Percentiles rank a stretch among this genome's conserved stretches.
Conservation (phyloP, 768 basidiomycete species). For the Russula griseocarnosa region DNA sequence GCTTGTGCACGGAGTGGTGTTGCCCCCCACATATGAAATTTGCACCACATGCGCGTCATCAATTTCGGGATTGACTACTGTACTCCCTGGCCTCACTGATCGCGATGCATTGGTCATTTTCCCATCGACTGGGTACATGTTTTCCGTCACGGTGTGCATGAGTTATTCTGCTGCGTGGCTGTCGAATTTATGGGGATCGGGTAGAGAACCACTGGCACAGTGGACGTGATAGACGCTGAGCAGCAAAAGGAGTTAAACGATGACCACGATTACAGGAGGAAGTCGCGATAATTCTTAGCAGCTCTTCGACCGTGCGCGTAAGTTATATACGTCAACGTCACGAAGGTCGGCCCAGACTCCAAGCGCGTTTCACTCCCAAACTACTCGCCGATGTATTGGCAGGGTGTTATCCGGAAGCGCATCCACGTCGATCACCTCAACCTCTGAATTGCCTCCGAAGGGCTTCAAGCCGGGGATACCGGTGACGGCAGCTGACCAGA, state of each 20-base stretch:
- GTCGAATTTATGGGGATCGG: background rate
- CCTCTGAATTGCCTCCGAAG: background rate
- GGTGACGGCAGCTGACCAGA: constrained; percentile 21
- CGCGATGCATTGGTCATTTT: background rate
- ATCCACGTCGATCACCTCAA: constrained; percentile 26
- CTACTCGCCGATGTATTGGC: background rate
- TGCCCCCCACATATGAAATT: too few relatives aligned
- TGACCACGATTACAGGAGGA: background rate
- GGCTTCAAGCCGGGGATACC: constrained; percentile 11
- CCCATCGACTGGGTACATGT: background rate
- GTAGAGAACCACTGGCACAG: too few relatives aligned
- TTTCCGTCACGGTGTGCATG: background rate
- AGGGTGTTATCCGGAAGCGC: constrained; percentile 15
- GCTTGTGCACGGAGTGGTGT: too few relatives aligned
- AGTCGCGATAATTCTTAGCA: constrained; percentile 12
- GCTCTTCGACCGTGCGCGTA: constrained; percentile 25
- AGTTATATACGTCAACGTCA: background rate
- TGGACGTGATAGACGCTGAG: background rate
- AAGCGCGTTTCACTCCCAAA: background rate
- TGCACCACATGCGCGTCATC: too few relatives aligned
- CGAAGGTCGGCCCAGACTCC: constrained; percentile 1
- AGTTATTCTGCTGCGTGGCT: background rate
- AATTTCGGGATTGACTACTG: too few relatives aligned
- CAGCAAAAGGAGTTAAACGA: background rate
- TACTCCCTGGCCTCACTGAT: too few relatives aligned